A percentile compares a stretch with the other conserved stretches of the same genome.
phyloP scores from a whole-genome alignment of 2,329 filamentous ascomycete species.

The Aspergillus clavatus region DNA sequence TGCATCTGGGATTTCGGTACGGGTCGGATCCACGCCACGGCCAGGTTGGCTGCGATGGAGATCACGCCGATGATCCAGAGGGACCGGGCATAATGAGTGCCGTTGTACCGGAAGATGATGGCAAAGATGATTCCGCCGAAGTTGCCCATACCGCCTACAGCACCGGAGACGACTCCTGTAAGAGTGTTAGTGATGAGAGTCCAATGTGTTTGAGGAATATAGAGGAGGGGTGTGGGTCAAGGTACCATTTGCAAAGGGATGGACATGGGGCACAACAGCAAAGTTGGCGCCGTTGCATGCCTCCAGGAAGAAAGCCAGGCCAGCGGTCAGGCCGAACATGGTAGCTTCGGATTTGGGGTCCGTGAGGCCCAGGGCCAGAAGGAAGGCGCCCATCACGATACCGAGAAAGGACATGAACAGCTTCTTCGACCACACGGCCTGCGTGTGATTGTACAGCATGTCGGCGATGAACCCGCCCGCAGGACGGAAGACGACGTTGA shows the following conservation, averaged over 20 bases:
- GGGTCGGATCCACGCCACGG: conserved; percentile 59
- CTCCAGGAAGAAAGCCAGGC: conserved; percentile 77
- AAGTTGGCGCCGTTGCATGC: conserved; percentile 84
- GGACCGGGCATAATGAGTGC: conserved; percentile 61
- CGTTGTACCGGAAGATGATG: conserved; percentile 73
- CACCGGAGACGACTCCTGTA: conserved; percentile 61
- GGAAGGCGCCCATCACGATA: conserved; percentile 54
- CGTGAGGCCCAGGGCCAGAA: conserved; percentile 58
- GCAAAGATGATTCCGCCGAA: conserved; percentile 81
- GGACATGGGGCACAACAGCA: conserved; percentile 78
- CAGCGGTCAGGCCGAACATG: conserved; percentile 71
- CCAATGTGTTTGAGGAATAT: background rate
- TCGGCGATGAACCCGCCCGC: conserved; percentile 52
- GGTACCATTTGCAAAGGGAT: conserved; percentile 72
- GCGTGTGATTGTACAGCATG: conserved; percentile 49
- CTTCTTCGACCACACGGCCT: conserved; percentile 61
- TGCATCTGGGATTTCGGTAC: conserved; percentile 24
- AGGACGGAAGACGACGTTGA: conserved; percentile 48
- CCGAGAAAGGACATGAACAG: conserved; percentile 54
- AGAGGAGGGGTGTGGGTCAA: conserved; percentile 6
- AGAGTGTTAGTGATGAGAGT: conserved; percentile 1
- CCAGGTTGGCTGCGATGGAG: conserved; percentile 63
- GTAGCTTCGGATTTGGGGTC: conserved; percentile 58
- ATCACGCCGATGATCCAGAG: conserved; percentile 82
- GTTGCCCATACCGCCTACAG: conserved; percentile 76